phyloP scores from a whole-genome alignment of 352 stramenopile species.

The Globisporangium nodosum region DNA sequence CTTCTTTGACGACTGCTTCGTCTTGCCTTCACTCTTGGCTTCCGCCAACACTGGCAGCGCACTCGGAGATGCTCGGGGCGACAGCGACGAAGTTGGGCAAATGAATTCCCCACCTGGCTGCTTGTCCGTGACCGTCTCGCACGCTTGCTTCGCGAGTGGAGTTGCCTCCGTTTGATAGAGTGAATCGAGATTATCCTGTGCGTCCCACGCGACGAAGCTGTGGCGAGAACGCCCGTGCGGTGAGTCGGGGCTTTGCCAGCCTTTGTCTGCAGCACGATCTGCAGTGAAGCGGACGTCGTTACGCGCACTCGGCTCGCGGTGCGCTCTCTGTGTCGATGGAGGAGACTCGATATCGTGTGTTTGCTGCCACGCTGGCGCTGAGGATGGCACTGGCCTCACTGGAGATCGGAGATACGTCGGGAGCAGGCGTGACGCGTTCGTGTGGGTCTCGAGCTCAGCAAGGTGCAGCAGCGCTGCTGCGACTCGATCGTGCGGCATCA shows the following conservation, averaged over 20 bases:
- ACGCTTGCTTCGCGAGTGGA: not conserved
- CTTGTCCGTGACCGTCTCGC: not conserved
- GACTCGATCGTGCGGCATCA: constrained; percentile 47
- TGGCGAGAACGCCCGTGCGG: not conserved
- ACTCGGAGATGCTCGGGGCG: not conserved
- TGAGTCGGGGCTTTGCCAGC: not conserved
- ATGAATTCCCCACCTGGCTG: not conserved
- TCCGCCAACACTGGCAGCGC: not conserved
- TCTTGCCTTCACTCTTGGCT: not conserved
- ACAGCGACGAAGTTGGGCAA: not conserved
- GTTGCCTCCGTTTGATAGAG: not conserved
- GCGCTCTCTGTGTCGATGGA: not conserved
- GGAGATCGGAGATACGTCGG: constrained; percentile 42
- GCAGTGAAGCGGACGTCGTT: not conserved
- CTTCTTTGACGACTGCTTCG: not conserved
- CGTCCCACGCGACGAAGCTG: constrained; percentile 8
- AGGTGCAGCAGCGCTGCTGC: constrained; percentile 47
- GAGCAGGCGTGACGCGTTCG: constrained; percentile 46
- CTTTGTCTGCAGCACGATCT: not conserved
- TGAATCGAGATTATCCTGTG: not conserved
- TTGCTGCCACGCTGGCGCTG: not conserved
- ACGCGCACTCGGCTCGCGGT: not conserved
- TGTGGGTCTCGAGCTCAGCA: constrained; percentile 43
- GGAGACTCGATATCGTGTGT: not conserved
- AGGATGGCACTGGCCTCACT: not conserved